Base-by-base conservation (phyloP, 768 basidiomycete genomes). In the Daedaleopsis nitida region DNA sequence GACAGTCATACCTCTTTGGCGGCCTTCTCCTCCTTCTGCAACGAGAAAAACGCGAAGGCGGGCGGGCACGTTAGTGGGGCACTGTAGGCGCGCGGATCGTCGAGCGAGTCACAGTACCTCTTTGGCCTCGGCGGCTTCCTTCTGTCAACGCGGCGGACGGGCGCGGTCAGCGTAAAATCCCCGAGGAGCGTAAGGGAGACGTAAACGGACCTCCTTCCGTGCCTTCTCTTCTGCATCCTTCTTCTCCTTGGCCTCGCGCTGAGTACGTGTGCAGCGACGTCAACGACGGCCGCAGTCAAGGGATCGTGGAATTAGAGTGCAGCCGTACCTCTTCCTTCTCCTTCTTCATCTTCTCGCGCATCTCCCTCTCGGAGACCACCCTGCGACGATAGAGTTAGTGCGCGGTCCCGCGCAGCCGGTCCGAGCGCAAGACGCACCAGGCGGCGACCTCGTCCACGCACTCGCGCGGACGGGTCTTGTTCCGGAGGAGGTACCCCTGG, bases 381-480 rank as follows among this genome's bases (percentile, higher is more conserved):
- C 80, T 83, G 65, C 23, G 65, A 17, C 34, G 10, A 34, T 23
- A 27, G 60, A 37, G 50, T 62, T 55, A 59, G 49, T 11, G 54
- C 16, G 34, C 51, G 44, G 32, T 17, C 16, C 48, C 19, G 38
- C 27, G 5, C 53, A 55, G 62, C 13, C 21, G 38, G 48, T 39
- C 39, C 23, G 17, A 59, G 39, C 13, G 3, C 17, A 32, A 27
- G 19, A 62, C 77, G 48, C 72, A 78, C 92, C 94, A 96, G 48
- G 85, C 86, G 34, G 73, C 79, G 24, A 89, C 88, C 72, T 93
- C 92, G 6, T 87, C 87, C 10, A 94, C 92, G 64, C 88, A 91
- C 73, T 94, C 90, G 61, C 83, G 82, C 43, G 92, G 92, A n/a
- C 92, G 86, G 13, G 92, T 88, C 82, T 94, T 93, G 74, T 94